phyloP scores from a whole-genome alignment of 208 protist genomes.

The Leishmania guyanensis region DNA sequence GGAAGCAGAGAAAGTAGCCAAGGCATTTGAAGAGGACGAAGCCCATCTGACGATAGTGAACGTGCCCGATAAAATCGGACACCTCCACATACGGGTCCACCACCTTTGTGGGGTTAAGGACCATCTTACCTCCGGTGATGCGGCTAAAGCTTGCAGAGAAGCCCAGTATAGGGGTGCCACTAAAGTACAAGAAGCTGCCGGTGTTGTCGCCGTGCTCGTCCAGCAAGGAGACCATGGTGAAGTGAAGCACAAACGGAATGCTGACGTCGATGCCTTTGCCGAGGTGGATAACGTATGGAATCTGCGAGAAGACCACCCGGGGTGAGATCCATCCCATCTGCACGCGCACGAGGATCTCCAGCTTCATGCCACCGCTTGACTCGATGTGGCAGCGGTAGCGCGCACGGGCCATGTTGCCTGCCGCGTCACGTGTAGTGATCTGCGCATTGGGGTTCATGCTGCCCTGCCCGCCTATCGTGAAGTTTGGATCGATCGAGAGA shows the following conservation, averaged over 20 bases:
- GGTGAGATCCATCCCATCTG: conserved; percentile 91
- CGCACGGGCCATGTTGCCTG: conserved; percentile 74
- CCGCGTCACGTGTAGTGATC: conserved; percentile 72
- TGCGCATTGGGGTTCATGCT: conserved; percentile 87
- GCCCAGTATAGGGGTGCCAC: conserved; percentile 79
- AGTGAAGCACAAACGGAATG: conserved; percentile 81
- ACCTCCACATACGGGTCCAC: conserved; percentile 70
- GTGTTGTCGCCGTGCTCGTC: conserved; percentile 83
- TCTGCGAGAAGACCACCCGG: conserved; percentile 64
- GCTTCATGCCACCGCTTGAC: conserved; percentile 57
- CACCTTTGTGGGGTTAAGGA: conserved; percentile 68
- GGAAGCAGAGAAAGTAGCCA: conserved; percentile 53
- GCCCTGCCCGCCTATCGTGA: conserved; percentile 49
- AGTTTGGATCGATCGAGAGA: conserved; percentile 75
- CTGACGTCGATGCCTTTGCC: conserved; percentile 82
- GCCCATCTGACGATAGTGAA: conserved; percentile 79
- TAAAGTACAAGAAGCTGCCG: conserved; percentile 84
- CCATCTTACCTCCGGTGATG: conserved; percentile 66
- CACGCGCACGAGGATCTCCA: conserved; percentile 77
- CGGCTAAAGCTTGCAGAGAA: conserved; percentile 69
- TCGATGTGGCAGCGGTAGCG: conserved; percentile 78
- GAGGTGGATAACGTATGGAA: conserved; percentile 79
- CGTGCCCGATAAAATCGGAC: conserved; percentile 70
- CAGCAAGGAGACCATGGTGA: conserved; percentile 81
- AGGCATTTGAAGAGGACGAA: conserved; percentile 77